Evolutionary conservation across 345 rosid species (phyloP).

Genomic region (Dipteronia sinensis): DNA sequence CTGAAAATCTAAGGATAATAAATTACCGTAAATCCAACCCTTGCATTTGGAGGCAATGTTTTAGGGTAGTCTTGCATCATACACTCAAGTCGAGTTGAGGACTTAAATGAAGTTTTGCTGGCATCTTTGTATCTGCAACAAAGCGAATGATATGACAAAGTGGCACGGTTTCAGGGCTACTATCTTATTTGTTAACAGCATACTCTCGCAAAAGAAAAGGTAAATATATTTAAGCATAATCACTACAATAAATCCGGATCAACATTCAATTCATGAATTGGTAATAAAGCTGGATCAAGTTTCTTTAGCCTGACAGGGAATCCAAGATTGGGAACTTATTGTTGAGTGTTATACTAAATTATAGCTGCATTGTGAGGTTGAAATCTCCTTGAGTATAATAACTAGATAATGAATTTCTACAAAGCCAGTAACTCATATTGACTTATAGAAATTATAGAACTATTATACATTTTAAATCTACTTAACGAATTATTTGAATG

Average conservation of each 20-base stretch:
- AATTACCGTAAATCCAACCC: conserved; percentile 89
- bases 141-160: conserved; percentile 16
- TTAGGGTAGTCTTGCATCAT: conserved; percentile 99
- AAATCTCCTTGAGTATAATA: neutral
- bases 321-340: neutral
- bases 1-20: conserved; percentile 7
- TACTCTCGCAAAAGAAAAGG: neutral
- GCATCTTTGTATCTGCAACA: conserved; percentile 85
- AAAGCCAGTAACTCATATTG: neutral
- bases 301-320: neutral
- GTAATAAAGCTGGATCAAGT: neutral
- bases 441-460: neutral
- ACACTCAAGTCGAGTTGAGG: conserved; percentile 93
- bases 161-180: neutral
- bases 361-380: neutral
- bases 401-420: neutral
- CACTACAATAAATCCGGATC: neutral
- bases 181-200: neutral
- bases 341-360: neutral
- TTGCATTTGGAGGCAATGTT: conserved; percentile 82
- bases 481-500: neutral
- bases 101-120: conserved; percentile 80
- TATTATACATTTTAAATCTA: neutral
- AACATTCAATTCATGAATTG: neutral
- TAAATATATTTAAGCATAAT: neutral